Evolutionary conservation across 1,139 yeast species (phyloP).

Genomic region (Hansenula lynferdii): DNA sequence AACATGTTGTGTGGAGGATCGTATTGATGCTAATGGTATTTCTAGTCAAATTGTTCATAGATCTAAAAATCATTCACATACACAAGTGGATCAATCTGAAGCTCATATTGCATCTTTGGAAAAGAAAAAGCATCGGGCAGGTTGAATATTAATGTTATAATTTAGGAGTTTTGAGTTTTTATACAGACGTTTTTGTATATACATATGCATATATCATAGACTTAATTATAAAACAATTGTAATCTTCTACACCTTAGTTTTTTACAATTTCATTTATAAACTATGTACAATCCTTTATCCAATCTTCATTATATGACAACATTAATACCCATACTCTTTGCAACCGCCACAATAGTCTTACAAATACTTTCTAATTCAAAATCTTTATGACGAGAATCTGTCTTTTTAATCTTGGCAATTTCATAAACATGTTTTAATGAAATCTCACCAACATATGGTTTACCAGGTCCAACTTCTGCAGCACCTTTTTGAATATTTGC

Average conservation of each 20-base stretch:
- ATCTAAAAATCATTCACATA: slow-evolving; percentile 68
- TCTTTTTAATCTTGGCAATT: slow-evolving; percentile 89
- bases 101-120: slow-evolving; percentile 95
- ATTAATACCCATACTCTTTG: slow-evolving; percentile 79
- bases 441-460: slow-evolving; percentile 64
- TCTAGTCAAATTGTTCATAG: slow-evolving; percentile 26
- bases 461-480: slow-evolving; percentile 42
- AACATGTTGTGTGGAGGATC: slow-evolving; percentile 61
- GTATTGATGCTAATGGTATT: slow-evolving; percentile 30
- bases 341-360: slow-evolving; percentile 81
- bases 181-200: too few species aligned
- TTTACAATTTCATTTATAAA: too few species aligned
- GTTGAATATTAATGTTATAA: not conserved
- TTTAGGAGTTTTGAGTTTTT: too few species aligned
- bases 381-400: slow-evolving; percentile 74
- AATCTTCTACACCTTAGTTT: too few species aligned
- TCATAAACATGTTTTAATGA: slow-evolving; percentile 90
- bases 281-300: too few species aligned
- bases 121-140: slow-evolving; percentile 58
- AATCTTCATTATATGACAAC: slow-evolving; percentile 56
- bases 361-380: slow-evolving; percentile 72
- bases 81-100: slow-evolving; percentile 86
- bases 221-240: too few species aligned
- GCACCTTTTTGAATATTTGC: slow-evolving; percentile 82
- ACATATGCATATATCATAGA: too few species aligned